Base-by-base conservation (phyloP, 352 stramenopile genomes). In the Phytopythium kandeliae region DNA sequence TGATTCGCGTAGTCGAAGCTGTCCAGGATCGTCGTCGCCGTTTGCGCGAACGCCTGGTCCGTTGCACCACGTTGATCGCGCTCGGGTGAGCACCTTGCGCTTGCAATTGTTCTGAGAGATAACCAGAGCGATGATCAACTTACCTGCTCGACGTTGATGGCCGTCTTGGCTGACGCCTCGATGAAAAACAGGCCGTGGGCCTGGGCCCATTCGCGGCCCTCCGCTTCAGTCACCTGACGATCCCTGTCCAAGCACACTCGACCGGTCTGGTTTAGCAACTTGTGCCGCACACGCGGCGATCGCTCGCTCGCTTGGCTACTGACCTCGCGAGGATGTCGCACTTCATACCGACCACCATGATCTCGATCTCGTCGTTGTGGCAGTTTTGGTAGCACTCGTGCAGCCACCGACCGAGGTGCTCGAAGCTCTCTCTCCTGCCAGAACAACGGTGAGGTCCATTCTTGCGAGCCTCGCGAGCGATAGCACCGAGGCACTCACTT, bases 301-400 rank as follows among this genome's bases (percentile, higher is more conserved):
- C 15, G 24, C 5, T n/a, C n/a, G n/a, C n/a, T n/a, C n/a, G n/a
- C n/a, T n/a, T 6, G 15, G 17, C 17, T 8, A 33, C 40, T 9
- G 12, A 78, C 67, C 58, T 52, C 13, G 78, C 62, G 0, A 49
- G 35, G 22, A 93, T 53, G 42, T 93, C 83, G 54, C 74, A 86
- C 58, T 93, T 93, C 79, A 91, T 93, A 30, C 83, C 83, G 16
- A 93, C 80, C 50, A 93, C 78, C 75, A 91, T 88, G 57, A 93
- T 85, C 57, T 89, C 79, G 40, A 93, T 71, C 40, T 79, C 74
- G 22, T 89, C 74, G 37, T 91, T 93, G 57, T 90, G 79, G 57
- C 79, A 89, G 61, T 93, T 93, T 61, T 93, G 83, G 41, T 80
- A 67, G 52, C 79, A 91, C 54, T 93, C 83, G 44, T 93, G 76